Conservation (phyloP, 768 basidiomycete species). For the Tricholoma terreum region DNA sequence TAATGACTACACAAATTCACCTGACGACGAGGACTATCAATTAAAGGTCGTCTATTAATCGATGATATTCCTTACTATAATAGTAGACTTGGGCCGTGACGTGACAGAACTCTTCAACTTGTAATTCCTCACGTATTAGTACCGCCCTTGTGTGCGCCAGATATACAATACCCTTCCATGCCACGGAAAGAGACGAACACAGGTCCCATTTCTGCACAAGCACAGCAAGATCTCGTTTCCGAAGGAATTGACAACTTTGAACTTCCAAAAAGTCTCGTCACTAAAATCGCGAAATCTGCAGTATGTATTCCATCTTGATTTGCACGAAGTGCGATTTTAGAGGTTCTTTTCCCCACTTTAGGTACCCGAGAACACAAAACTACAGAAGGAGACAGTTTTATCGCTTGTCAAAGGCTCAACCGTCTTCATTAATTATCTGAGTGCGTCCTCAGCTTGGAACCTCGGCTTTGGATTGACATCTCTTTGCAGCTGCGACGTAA, state of each 20-base stretch:
- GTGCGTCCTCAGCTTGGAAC: slow-evolving; percentile 39
- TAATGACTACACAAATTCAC: background rate
- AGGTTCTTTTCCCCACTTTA: slow-evolving; percentile 23
- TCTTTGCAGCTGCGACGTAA: slow-evolving; percentile 47
- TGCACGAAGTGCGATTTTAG: background rate
- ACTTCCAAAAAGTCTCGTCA: slow-evolving; percentile 78
- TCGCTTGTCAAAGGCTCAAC: slow-evolving; percentile 88
- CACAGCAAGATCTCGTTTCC: slow-evolving; percentile 76
- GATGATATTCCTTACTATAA: too few species aligned
- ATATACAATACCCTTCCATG: slow-evolving; percentile 48
- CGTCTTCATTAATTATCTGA: slow-evolving; percentile 92
- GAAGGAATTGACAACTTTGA: slow-evolving; percentile 90
- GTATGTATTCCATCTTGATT: slow-evolving; percentile 43
- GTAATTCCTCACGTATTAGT: too few species aligned
- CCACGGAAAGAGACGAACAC: slow-evolving; percentile 63
- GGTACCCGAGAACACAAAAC: slow-evolving; percentile 82
- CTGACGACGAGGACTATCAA: background rate
- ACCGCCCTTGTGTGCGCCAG: too few species aligned
- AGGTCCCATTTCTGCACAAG: slow-evolving; percentile 62
- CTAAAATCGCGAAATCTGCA: slow-evolving; percentile 80
- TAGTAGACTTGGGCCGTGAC: too few species aligned
- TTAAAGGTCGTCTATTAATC: background rate
- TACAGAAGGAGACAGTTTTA: slow-evolving; percentile 86
- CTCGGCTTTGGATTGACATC: background rate
- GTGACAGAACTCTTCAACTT: too few species aligned